Percentiles rank a stretch among this genome's conserved stretches.
These are phyloP conservation scores for Lentinula sp. DNA, from an alignment of 768 basidiomycete species.

Conservation along the genomic window DNA sequence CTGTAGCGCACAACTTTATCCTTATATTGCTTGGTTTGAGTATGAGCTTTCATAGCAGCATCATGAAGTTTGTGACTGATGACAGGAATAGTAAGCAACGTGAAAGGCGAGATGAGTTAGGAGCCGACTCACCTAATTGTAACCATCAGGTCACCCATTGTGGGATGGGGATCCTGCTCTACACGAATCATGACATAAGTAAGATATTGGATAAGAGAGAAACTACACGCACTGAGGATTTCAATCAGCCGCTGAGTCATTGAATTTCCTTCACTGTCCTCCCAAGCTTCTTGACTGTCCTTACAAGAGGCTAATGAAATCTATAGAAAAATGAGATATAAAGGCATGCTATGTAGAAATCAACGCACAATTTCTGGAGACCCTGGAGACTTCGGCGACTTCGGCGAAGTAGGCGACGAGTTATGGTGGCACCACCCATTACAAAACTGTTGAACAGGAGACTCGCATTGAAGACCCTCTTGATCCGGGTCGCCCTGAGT, in stretches of 20 bases:
- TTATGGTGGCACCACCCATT: conserved; percentile 16
- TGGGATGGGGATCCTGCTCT: conserved; percentile 4
- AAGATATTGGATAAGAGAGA: neutral
- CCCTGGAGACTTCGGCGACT: neutral
- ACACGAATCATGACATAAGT: neutral
- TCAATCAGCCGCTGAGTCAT: conserved; percentile 11
- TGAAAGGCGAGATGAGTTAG: neutral
- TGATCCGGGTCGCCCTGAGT: conserved; percentile 11
- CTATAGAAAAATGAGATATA: neutral
- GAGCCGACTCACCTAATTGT: neutral
- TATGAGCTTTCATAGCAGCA: neutral
- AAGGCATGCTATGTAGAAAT: neutral
- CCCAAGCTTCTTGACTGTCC: conserved; percentile 13
- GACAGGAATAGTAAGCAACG: neutral
- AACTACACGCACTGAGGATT: neutral
- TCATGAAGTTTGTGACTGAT: neutral
- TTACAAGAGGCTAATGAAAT: conserved; percentile 15
- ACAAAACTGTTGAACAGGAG: conserved; percentile 27
- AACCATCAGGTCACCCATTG: conserved; percentile 2
- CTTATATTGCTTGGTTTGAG: neutral
- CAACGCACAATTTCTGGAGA: neutral
- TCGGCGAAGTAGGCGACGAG: neutral
- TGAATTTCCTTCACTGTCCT: conserved; percentile 8
- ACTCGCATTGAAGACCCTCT: conserved; percentile 15
- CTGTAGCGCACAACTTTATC: neutral